Conservation (phyloP, 1,284 basidiomycete species). For the Rhodofomes roseus region DNA sequence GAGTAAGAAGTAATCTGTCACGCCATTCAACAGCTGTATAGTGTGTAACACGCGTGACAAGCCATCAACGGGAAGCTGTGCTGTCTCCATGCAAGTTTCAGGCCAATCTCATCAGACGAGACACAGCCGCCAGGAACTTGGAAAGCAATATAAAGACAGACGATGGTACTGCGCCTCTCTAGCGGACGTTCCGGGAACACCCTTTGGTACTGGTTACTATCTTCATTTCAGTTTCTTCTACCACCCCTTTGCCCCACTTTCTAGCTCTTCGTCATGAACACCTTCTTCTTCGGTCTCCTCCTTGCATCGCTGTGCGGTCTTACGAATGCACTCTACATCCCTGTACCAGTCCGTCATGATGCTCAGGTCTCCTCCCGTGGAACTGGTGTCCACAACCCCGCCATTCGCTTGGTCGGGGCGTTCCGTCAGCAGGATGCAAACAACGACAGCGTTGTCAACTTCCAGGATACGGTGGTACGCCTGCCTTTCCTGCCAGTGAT, state of each 20-base stretch:
- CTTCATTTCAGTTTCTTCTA: slow-evolving; percentile 6
- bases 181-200: slow-evolving; percentile 13
- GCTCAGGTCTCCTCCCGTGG: slow-evolving; percentile 3
- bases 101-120: neutral
- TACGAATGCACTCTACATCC: slow-evolving; percentile 18
- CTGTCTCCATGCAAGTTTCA: slow-evolving; percentile 1
- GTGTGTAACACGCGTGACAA: neutral
- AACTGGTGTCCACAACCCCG: slow-evolving; percentile 9
- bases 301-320: slow-evolving; percentile 27
- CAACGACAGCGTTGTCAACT: slow-evolving; percentile 18
- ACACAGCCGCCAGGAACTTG: slow-evolving; percentile 1
- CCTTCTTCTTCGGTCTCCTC: slow-evolving; percentile 14
- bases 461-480: slow-evolving; percentile 21
- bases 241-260: slow-evolving; percentile 9
- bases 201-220: slow-evolving; percentile 7
- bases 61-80: neutral
- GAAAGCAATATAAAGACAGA: neutral
- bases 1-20: neutral
- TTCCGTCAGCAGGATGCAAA: slow-evolving; percentile 1
- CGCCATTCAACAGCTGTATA: neutral
- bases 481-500: too few species aligned
- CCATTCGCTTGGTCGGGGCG: slow-evolving; percentile 5
- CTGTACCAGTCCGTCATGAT: slow-evolving; percentile 9
- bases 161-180: neutral
- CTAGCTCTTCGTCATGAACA: slow-evolving; percentile 20